Evolutionary conservation across 1,284 basidiomycete species (phyloP).

Genomic region (Marasmius tenuissimus): DNA sequence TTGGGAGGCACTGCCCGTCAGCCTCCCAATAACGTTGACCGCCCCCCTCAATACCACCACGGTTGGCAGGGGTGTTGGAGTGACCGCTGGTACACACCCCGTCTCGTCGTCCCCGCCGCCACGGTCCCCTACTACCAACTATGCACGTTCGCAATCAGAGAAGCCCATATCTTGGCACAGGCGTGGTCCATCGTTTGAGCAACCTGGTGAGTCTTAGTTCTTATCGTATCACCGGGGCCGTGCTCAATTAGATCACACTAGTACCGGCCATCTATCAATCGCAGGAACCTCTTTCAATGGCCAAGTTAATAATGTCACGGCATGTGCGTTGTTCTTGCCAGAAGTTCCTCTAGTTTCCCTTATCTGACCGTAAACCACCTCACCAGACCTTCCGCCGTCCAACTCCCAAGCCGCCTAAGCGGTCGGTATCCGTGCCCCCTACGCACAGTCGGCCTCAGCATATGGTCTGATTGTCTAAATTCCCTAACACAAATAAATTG

Average conservation of each 20-base stretch:
- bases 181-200: conserved; percentile 35
- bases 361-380: not conserved
- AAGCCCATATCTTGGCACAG: conserved; percentile 9
- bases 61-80: conserved; percentile 25
- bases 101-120: not conserved
- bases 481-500: not conserved
- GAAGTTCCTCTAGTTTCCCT: not conserved
- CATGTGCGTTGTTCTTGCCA: conserved; percentile 30
- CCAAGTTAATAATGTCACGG: conserved; percentile 49
- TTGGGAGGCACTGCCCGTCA: conserved; percentile 32
- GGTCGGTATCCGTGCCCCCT: conserved; percentile 9
- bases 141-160: not conserved
- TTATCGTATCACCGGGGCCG: not conserved
- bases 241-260: conserved; percentile 11
- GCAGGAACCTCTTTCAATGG: conserved; percentile 42
- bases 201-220: conserved; percentile 30
- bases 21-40: conserved; percentile 28
- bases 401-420: conserved; percentile 31
- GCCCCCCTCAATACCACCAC: conserved; percentile 16
- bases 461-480: conserved; percentile 12
- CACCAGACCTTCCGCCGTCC: conserved; percentile 38
- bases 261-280: conserved; percentile 40
- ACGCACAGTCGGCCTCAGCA: conserved; percentile 8
- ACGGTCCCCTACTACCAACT: not conserved
- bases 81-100: conserved; percentile 17